These are phyloP conservation scores for Dioscorea dumetorum DNA, from an alignment of 106 monocot genomes.

Conservation along the genomic window DNA sequence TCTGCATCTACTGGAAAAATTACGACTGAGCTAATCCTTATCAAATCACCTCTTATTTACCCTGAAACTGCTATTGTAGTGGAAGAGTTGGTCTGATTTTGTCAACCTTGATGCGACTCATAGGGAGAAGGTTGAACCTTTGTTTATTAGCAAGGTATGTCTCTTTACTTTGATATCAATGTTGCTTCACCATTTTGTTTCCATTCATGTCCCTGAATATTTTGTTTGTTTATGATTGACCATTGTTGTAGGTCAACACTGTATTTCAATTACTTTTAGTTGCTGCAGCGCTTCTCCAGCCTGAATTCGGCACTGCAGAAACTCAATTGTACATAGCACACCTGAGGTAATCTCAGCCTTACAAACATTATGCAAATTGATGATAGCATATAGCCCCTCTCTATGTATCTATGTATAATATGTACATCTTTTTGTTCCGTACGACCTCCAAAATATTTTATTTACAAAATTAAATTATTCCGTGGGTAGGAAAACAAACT, in stretches of 20 bases:
- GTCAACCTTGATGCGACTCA: constrained; percentile 54
- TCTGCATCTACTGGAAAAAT: not conserved
- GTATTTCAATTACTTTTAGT: constrained; percentile 83
- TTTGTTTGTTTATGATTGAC: not conserved
- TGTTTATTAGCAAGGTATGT: constrained; percentile 92
- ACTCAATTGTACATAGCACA: constrained; percentile 59
- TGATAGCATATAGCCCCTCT: no score
- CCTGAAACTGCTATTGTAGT: constrained; percentile 29
- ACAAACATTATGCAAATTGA: no score
- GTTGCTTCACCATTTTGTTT: not conserved
- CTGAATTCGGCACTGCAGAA: constrained; percentile 67
- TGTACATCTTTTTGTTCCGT: no score
- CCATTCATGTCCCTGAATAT: not conserved
- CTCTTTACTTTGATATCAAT: constrained; percentile 1
- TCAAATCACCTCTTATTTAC: no score
- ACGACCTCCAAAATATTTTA: no score
- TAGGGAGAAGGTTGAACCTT: constrained; percentile 76
- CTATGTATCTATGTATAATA: no score
- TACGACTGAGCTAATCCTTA: no score
- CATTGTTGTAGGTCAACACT: constrained; percentile 69
- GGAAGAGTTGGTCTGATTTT: constrained; percentile 85
- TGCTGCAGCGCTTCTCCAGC: constrained; percentile 87
- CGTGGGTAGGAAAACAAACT: no score
- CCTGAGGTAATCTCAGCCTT: constrained; percentile 50
- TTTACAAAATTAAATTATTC: no score